A percentile compares a stretch with the other conserved stretches of the same genome.
These are phyloP conservation scores for Cladosporium velox DNA, from an alignment of 2,329 filamentous ascomycete genomes.

Conservation along the genomic window DNA sequence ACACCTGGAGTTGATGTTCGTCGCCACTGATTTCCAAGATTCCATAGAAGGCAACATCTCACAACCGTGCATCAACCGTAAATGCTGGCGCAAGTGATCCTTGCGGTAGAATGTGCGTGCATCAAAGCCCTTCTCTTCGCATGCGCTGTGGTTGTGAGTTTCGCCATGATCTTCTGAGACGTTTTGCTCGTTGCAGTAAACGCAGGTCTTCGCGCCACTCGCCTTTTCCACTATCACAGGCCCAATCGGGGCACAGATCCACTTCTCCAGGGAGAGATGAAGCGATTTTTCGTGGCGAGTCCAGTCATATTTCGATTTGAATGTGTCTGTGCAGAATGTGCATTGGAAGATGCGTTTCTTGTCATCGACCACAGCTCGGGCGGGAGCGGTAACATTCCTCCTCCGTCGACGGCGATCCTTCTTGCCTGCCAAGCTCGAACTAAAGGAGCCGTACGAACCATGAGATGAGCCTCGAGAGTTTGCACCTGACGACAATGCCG, in stretches of 20 bases:
- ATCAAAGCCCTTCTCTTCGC: conserved; percentile 65
- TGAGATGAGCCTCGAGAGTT: conserved; percentile 60
- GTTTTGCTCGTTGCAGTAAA: conserved; percentile 59
- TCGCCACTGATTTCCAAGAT: conserved; percentile 61
- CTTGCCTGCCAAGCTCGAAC: conserved; percentile 54
- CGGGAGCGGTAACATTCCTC: conserved; percentile 31
- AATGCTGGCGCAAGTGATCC: conserved; percentile 63
- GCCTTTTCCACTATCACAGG: conserved; percentile 57
- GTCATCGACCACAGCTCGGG: conserved; percentile 40
- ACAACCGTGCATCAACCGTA: conserved; percentile 61
- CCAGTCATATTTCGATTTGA: conserved; percentile 61
- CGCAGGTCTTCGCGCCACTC: conserved; percentile 60
- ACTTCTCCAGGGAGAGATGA: conserved; percentile 67
- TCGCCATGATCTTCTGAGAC: conserved; percentile 60
- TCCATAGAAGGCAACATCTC: conserved; percentile 66
- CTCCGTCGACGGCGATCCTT: conserved; percentile 58
- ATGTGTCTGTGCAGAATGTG: conserved; percentile 60
- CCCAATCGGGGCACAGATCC: conserved; percentile 62
- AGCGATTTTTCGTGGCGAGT: conserved; percentile 65
- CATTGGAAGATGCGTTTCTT: conserved; percentile 56
- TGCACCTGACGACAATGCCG: conserved; percentile 51
- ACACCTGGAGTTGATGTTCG: conserved; percentile 56
- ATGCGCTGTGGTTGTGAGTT: conserved; percentile 61
- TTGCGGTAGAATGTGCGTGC: conserved; percentile 66
- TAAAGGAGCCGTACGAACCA: conserved; percentile 56